Evolutionary conservation across 495 filamentous ascomycete species (phyloP), one percentile per base, ranked within the genome.

Genomic region (Cryomyces minteri): DNA sequence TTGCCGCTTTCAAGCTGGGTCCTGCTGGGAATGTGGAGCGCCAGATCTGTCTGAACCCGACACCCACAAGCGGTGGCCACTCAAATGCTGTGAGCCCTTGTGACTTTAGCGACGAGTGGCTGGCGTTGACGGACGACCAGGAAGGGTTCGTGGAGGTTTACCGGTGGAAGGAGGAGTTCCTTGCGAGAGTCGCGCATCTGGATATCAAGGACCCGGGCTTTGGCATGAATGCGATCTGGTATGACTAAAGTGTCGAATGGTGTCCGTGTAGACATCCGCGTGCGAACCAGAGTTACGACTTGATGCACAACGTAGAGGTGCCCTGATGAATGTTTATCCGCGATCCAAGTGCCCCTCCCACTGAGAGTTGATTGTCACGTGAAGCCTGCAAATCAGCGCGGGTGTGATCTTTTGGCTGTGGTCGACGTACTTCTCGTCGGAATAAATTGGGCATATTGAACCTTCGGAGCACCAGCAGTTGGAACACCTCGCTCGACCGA

Each of bases 181-280:
- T 90, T 45, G 75, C 73, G 8, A 67, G 84, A 12, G 82, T 88
- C 31, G 84, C 82, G 14, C 68, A 79, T 44, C 70, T 77, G 48
- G 73, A 80, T 52, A 77, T 90, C 43, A 73, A 75, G 10, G 82
- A 90, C 64, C 79, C 76, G 39, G 84, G 84, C 41, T 88, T 87
- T 62, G 81, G 80, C 1, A 88, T 88, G 83, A 88, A 90, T 65
- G 84, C 82, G 32, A 84, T 88, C 53, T 88, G 82, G 83, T 87
- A 85, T 60, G 80, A 88, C 62, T 88, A 25, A 25, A 2, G 18
- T 25, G 18, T 25, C 1, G 1, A 25, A 25, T 25, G 18, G 18
- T 25, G 18, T 25, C 18, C 18, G 18, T 25, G 18, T 25, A 25
- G 18, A 25, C 18, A 25, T 25, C 18, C 18, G 18, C 18, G 2